Conservation (phyloP, 1,284 basidiomycete genomes). For the Schizophyllum commune region DNA sequence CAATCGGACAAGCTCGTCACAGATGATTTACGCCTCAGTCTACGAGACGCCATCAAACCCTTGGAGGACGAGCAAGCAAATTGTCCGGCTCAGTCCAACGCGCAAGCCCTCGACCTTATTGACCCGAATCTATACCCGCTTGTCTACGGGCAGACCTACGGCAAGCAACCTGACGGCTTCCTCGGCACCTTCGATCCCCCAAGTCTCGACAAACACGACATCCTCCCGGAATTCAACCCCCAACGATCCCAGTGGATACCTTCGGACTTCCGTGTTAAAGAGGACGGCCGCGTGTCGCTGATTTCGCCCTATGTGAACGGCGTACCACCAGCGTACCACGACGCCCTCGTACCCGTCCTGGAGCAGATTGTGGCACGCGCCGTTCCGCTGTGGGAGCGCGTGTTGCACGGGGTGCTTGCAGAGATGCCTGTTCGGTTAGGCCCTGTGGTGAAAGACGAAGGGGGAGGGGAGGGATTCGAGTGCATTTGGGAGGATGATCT, state of each 20-base stretch:
- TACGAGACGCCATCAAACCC: slow-evolving; percentile 15
- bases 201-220: not conserved
- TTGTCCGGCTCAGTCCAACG: slow-evolving; percentile 39
- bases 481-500: slow-evolving; percentile 5
- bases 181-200: not conserved
- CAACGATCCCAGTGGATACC: slow-evolving; percentile 30
- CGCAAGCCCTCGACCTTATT: slow-evolving; percentile 34
- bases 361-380: slow-evolving; percentile 15
- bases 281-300: slow-evolving; percentile 7
- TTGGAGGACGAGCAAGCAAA: slow-evolving; percentile 35
- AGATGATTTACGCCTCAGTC: slow-evolving; percentile 5
- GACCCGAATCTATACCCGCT: slow-evolving; percentile 35
- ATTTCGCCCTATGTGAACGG: slow-evolving; percentile 25
- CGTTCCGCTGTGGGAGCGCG: slow-evolving; percentile 21
- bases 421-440: slow-evolving; percentile 2
- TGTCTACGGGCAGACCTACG: slow-evolving; percentile 21
- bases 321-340: slow-evolving; percentile 16
- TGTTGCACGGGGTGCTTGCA: slow-evolving; percentile 17
- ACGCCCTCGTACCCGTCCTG: slow-evolving; percentile 6
- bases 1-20: slow-evolving; percentile 15
- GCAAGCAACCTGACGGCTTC: not conserved
- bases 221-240: slow-evolving; percentile 10
- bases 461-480: not conserved
- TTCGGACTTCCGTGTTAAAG: slow-evolving; percentile 21
- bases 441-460: slow-evolving; percentile 1